Conservation (phyloP, 768 basidiomycete species). For the Mycena indigotica region DNA sequence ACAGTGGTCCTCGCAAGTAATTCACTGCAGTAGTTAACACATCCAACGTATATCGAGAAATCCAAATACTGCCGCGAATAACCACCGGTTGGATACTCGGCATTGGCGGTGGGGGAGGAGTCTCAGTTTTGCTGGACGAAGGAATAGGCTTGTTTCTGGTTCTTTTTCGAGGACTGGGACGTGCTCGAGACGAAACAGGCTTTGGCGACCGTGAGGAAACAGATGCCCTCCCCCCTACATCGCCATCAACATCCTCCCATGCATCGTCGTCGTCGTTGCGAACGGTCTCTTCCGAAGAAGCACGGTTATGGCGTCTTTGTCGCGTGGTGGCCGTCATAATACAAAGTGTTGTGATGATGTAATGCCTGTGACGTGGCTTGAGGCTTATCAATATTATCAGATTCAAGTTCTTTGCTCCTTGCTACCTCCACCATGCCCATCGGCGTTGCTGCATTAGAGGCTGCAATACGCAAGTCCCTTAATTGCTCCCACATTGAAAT, state of each 20-base stretch:
- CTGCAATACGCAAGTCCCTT: constrained; percentile 62
- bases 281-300: neutral
- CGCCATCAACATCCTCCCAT: constrained; percentile 16
- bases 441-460: constrained; percentile 55
- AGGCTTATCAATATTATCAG: constrained; percentile 9
- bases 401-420: neutral
- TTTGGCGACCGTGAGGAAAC: neutral
- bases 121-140: too few species aligned
- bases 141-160: neutral
- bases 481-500: constrained; percentile 71
- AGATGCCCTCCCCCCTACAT: neutral
- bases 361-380: neutral
- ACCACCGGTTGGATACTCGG: too few species aligned
- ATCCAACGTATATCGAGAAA: constrained; percentile 49
- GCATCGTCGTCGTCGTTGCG: neutral
- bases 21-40: constrained; percentile 49
- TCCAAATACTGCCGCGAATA: neutral
- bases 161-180: constrained; percentile 18
- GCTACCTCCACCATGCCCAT: constrained; percentile 57
- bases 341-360: neutral
- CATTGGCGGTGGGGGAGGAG: too few species aligned
- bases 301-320: neutral
- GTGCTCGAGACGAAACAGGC: constrained; percentile 1
- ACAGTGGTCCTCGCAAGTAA: constrained; percentile 58
- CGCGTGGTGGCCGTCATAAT: neutral